A percentile compares a stretch with the other conserved stretches of the same genome.
These are phyloP conservation scores for Arthrinium phaeospermum DNA, from an alignment of 2,329 filamentous ascomycete genomes.

Conservation along the genomic window DNA sequence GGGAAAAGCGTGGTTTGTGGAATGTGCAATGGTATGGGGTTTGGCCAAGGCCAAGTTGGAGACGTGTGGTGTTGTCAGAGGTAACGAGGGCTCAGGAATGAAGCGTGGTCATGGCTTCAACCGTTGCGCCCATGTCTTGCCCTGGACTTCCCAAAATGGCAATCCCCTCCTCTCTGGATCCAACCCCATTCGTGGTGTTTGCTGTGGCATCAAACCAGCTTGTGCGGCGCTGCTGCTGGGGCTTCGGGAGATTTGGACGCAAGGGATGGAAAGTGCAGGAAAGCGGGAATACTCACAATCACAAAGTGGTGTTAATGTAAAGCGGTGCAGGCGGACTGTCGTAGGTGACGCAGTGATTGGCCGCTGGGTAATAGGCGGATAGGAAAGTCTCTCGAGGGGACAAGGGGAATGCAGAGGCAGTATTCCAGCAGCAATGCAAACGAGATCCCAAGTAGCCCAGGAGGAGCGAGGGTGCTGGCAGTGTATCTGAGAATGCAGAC, in stretches of 20 bases:
- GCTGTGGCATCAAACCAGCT: background rate
- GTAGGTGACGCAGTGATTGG: background rate
- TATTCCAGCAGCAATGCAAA: constrained; percentile 48
- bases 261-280: background rate
- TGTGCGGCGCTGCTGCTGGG: background rate
- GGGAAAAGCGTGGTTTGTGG: constrained; percentile 29
- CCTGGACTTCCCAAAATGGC: constrained; percentile 20
- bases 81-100: constrained; percentile 37
- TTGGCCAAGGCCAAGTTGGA: constrained; percentile 19
- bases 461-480: background rate
- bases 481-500: background rate
- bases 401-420: constrained; percentile 40
- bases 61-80: constrained; percentile 38
- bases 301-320: background rate
- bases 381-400: constrained; percentile 25
- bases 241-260: background rate
- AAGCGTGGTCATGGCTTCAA: constrained; percentile 24
- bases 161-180: constrained; percentile 22
- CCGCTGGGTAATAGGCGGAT: background rate
- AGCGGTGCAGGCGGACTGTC: background rate
- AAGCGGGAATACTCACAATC: background rate
- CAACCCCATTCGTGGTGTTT: background rate
- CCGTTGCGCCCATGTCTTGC: constrained; percentile 21
- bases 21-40: constrained; percentile 20
- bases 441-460: constrained; percentile 15